These are phyloP conservation scores for Umbelopsis vinacea DNA, from an alignment of 192 early-diverging fungal genomes.

Conservation along the genomic window DNA sequence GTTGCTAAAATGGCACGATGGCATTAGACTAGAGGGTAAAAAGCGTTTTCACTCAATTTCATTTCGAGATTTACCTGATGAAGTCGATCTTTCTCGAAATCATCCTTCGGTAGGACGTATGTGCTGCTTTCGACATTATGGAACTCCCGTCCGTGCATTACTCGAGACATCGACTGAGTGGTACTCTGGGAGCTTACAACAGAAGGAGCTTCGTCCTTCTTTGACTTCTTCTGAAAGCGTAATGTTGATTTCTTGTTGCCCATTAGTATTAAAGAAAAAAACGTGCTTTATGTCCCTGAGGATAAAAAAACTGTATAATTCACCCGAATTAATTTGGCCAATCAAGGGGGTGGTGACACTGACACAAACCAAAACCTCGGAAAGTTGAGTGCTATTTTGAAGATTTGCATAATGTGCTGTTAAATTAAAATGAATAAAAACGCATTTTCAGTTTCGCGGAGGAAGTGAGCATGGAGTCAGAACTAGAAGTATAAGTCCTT, in stretches of 20 bases:
- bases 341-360: neutral
- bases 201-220: neutral
- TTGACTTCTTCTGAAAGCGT: neutral
- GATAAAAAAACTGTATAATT: neutral
- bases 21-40: neutral
- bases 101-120: constrained; percentile 37
- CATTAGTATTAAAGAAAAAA: neutral
- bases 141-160: constrained; percentile 32
- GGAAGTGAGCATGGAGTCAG: too few species aligned
- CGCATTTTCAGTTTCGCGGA: too few species aligned
- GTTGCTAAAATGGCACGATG: constrained; percentile 9
- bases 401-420: too few species aligned
- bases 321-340: neutral
- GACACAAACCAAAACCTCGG: too few species aligned
- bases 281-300: neutral
- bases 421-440: too few species aligned
- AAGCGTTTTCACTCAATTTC: neutral
- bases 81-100: constrained; percentile 34
- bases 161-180: neutral
- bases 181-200: neutral
- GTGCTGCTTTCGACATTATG: constrained; percentile 28
- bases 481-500: too few species aligned
- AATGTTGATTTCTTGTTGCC: constrained; percentile 5
- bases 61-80: constrained; percentile 23
- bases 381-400: too few species aligned